Evolutionary conservation across 345 rosid genomes (phyloP).

Genomic region (Cardamine chenopodiifolia): DNA sequence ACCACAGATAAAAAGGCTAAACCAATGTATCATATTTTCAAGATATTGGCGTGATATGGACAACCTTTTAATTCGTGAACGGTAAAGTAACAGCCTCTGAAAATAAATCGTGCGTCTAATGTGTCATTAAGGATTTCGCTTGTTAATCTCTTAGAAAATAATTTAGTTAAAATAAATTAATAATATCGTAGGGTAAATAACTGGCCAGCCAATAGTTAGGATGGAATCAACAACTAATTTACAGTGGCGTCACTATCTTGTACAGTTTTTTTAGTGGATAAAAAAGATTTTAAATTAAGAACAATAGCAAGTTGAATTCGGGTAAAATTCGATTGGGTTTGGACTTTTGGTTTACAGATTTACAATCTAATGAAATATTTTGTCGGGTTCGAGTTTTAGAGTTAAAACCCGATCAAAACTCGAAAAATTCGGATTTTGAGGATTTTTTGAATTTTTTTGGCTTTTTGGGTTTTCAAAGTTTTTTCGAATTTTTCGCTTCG

Average conservation of each 20-base stretch:
- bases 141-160: background rate
- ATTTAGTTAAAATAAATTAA: background rate
- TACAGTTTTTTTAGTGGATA: constrained; percentile 14
- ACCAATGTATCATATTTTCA: too few relatives aligned
- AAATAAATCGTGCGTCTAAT: constrained; percentile 37
- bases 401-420: too few relatives aligned
- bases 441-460: too few relatives aligned
- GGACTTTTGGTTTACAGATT: too few relatives aligned
- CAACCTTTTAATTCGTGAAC: constrained; percentile 42
- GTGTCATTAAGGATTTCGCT: constrained; percentile 20
- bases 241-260: constrained; percentile 36
- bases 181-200: too few relatives aligned
- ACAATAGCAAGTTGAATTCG: constrained; percentile 23
- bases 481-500: too few relatives aligned
- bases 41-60: background rate
- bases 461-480: too few relatives aligned
- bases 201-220: constrained; percentile 41
- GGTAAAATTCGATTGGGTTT: too few relatives aligned
- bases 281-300: constrained; percentile 3
- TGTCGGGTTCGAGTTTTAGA: too few relatives aligned
- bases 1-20: constrained; percentile 11
- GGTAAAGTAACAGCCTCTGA: constrained; percentile 42
- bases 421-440: too few relatives aligned
- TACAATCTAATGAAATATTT: too few relatives aligned
- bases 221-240: constrained; percentile 14